Conservation (phyloP, 2,329 filamentous ascomycete species). For the Endocalyx cinctus region DNA sequence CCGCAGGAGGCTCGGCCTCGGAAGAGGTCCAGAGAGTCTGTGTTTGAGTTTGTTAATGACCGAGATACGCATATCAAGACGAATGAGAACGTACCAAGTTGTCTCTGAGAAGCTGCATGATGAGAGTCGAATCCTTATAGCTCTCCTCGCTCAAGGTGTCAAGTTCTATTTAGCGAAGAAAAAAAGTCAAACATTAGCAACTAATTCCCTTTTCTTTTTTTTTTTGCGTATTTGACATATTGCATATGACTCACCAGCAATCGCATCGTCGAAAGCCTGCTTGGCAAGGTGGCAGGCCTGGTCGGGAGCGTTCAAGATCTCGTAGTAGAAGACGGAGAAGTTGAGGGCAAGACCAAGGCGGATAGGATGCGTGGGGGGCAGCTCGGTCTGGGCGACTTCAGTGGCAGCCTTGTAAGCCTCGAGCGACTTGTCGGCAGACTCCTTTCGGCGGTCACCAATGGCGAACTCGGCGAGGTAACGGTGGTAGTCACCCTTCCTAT, state of each 20-base stretch:
- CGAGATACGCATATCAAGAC: too few species aligned
- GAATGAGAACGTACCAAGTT: constrained; percentile 82
- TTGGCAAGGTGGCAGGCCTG: constrained; percentile 97
- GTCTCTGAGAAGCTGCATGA: constrained; percentile 97
- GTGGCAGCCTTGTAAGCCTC: constrained; percentile 96
- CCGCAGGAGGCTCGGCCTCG: constrained; percentile 73
- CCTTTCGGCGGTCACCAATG: constrained; percentile 90
- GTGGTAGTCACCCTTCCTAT: constrained; percentile 98
- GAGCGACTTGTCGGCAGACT: constrained; percentile 86
- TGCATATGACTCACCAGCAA: constrained; percentile 56
- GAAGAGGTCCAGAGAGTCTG: constrained; percentile 99
- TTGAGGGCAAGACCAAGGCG: constrained; percentile 88
- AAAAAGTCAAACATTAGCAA: constrained; percentile 10
- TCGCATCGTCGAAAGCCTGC: constrained; percentile 93
- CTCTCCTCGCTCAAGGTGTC: constrained; percentile 97
- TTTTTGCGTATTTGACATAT: too few species aligned
- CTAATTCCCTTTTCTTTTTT: not conserved
- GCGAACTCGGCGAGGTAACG: constrained; percentile 98
- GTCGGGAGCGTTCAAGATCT: constrained; percentile 98
- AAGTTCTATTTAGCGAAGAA: constrained; percentile 59
- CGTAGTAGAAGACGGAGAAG: constrained; percentile 99
- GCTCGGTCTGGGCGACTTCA: constrained; percentile 83
- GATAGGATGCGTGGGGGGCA: constrained; percentile 89
- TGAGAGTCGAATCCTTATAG: constrained; percentile 98
- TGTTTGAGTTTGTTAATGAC: constrained; percentile 25